Conservation (phyloP, 805 yeast genomes). For the Suhomyces tanzawaensis region DNA sequence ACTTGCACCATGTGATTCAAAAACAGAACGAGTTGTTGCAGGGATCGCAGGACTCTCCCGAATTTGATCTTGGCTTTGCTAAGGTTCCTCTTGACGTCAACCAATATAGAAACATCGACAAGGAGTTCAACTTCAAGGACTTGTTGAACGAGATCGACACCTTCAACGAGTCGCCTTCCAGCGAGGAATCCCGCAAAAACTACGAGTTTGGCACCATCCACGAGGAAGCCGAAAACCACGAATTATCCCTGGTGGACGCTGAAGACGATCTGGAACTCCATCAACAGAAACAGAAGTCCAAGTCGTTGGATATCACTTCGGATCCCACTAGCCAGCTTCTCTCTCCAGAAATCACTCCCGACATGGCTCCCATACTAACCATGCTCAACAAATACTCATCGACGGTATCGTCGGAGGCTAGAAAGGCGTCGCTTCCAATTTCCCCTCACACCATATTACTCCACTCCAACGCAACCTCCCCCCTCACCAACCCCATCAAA, state of each 20-base stretch:
- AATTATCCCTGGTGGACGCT: too few relatives aligned
- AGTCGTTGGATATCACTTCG: neutral
- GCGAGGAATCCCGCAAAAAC: neutral
- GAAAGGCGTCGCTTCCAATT: slow-evolving; percentile 16
- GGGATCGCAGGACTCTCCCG: slow-evolving; percentile 8
- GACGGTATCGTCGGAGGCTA: slow-evolving; percentile 4
- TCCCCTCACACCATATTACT: slow-evolving; percentile 20
- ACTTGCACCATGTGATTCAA: slow-evolving; percentile 59
- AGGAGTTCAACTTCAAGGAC: slow-evolving; percentile 50
- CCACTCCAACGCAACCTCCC: slow-evolving; percentile 18
- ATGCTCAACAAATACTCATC: slow-evolving; percentile 23
- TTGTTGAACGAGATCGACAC: slow-evolving; percentile 13
- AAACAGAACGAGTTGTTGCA: slow-evolving; percentile 47
- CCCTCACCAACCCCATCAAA: slow-evolving; percentile 26
- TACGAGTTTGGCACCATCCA: slow-evolving; percentile 9
- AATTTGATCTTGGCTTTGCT: slow-evolving; percentile 48
- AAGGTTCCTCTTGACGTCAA: slow-evolving; percentile 58
- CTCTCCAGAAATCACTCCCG: slow-evolving; percentile 38
- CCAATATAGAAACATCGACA: slow-evolving; percentile 56
- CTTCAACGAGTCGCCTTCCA: neutral
- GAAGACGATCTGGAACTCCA: too few relatives aligned
- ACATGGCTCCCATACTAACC: slow-evolving; percentile 33
- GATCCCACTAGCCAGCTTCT: slow-evolving; percentile 19
- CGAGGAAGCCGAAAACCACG: slow-evolving; percentile 7
- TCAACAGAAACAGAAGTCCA: neutral